Base-by-base conservation (phyloP, 768 basidiomycete species). In the Boletus coccyginus region DNA sequence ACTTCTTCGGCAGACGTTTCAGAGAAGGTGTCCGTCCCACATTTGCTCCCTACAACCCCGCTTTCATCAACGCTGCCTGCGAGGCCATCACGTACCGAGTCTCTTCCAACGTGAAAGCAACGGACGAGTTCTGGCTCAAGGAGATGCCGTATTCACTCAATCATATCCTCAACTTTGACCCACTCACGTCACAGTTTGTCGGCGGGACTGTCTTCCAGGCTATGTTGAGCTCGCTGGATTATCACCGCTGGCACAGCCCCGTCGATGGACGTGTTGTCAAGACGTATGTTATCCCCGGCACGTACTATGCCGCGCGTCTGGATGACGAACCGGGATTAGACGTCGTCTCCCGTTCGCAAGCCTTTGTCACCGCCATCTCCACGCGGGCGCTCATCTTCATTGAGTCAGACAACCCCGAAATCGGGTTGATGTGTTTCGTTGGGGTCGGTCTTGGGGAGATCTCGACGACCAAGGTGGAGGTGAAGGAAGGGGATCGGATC, bases 191-290 rank as follows among this genome's bases (percentile, higher is more conserved):
- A 2, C 65, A 74, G 19, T 81, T 84, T 58, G 72, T 76, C 7
- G 81, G 79, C 11, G 85, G 79, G 14, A 78, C 78, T 1, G 66
- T 82, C 36, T 78, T 77, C 66, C 85, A 87, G 61, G 83, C 78
- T 0, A 85, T 85, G 69, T 77, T 88, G 56, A 74, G 74, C 50
- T 75, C 81, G 3, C 61, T 76, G 29, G 75, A 77, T 32, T 87
- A 85, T 61, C 86, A 87, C 61, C 80, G 84, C 58, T 86, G 85
- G 86, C 82, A 82, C 66, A 70, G 74, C 46, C 86, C 86, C 52
- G 77, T 87, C 11, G 72, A 75, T 39, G 81, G 82, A 7, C 68
- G 44, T 0, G 70, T 83, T 38, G 65, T 60, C 17, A 70, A 77
- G 64, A 69, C 70, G 14, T 74, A 74, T 19, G 62, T 74, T 36